Conservation (phyloP, 805 yeast species). For the Cyberlindnera euphorbiiphila region DNA sequence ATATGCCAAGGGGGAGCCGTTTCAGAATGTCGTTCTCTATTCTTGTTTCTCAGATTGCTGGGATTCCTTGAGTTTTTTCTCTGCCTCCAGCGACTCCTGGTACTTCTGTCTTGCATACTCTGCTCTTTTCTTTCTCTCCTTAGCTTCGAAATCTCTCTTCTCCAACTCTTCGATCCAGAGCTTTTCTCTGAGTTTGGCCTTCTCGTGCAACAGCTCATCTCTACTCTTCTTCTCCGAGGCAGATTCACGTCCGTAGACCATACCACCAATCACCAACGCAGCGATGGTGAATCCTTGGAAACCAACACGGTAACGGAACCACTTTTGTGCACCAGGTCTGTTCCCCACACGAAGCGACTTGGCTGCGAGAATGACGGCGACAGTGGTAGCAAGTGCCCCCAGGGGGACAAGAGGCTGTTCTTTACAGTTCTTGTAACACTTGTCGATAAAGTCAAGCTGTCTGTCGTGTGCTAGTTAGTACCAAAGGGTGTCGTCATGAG, state of each 20-base stretch:
- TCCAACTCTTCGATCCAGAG: slow-evolving; percentile 90
- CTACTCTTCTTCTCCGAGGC: slow-evolving; percentile 44
- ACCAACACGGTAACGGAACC: slow-evolving; percentile 87
- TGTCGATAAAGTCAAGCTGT: slow-evolving; percentile 47
- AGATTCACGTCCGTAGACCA: slow-evolving; percentile 52
- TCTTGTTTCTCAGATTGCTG: no score
- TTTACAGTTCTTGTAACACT: slow-evolving; percentile 58
- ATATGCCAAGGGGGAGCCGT: no score
- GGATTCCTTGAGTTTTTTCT: slow-evolving; percentile 20
- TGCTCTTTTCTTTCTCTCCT: slow-evolving; percentile 64
- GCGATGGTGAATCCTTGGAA: slow-evolving; percentile 80
- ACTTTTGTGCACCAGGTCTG: slow-evolving; percentile 70
- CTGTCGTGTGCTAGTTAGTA: slow-evolving; percentile 23
- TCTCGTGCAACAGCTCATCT: slow-evolving; percentile 65
- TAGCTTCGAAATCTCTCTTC: slow-evolving; percentile 73
- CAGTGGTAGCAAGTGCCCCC: slow-evolving; percentile 74
- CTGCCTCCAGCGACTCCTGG: slow-evolving; percentile 37
- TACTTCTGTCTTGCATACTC: slow-evolving; percentile 49
- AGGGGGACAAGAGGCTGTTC: slow-evolving; percentile 89
- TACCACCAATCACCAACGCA: slow-evolving; percentile 80
- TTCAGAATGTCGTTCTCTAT: not conserved
- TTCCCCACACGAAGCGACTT: slow-evolving; percentile 71
- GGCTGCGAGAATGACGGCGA: slow-evolving; percentile 78
- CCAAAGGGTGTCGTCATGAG: no score
- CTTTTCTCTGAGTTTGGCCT: slow-evolving; percentile 80